Percentiles rank a stretch among this genome's conserved stretches.
Conservation (phyloP, 139 green algal genomes). For the Chlamydomonas sp. region DNA sequence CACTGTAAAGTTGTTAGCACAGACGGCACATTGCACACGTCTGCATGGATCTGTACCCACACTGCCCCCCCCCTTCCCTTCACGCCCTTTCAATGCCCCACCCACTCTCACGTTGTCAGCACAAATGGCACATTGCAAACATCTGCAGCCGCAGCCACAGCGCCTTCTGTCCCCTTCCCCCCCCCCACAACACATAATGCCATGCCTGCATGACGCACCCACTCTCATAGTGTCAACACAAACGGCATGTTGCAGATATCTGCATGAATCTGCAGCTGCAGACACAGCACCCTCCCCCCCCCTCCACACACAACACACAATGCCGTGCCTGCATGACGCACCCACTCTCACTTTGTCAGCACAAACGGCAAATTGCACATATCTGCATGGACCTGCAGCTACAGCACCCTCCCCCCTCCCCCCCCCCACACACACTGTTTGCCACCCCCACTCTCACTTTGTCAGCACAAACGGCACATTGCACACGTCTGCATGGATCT, state of each 20-base stretch:
- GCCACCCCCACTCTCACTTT: constrained; percentile 20
- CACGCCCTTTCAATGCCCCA: background rate
- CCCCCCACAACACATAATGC: no score
- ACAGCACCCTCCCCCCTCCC: background rate
- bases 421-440: background rate
- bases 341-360: constrained; percentile 28
- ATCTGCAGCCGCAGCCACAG: constrained; percentile 71
- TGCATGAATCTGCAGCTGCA: no score
- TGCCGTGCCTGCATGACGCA: background rate
- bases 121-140: constrained; percentile 51
- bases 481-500: constrained; percentile 72
- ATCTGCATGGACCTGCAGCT: no score
- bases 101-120: constrained; percentile 46
- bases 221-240: no score
- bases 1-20: constrained; percentile 29
- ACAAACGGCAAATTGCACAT: no score
- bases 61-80: background rate
- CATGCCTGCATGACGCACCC: no score
- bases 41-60: background rate
- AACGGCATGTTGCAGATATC: no score
- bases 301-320: background rate
- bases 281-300: background rate
- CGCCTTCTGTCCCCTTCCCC: no score
- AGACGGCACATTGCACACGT: no score
- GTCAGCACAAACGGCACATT: constrained; percentile 62